A percentile compares a stretch with the other conserved stretches of the same genome.
These are phyloP conservation scores for Boletus huronensis DNA, from an alignment of 768 basidiomycete genomes.

Conservation along the genomic window DNA sequence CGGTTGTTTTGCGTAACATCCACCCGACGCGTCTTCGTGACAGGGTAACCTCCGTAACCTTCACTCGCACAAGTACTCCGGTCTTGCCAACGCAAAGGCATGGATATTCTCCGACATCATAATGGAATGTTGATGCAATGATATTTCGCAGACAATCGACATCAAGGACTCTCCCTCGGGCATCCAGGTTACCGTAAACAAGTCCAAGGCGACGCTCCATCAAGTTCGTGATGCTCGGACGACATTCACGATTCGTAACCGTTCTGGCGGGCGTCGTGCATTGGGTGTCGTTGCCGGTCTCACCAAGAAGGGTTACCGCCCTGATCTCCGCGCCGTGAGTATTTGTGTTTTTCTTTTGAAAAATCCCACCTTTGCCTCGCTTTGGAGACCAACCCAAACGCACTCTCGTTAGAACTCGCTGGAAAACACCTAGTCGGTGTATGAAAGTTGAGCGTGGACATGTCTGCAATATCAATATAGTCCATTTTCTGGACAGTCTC, in stretches of 20 bases:
- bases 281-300: slow-evolving; percentile 56
- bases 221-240: slow-evolving; percentile 48
- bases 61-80: slow-evolving; percentile 92
- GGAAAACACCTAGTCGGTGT: slow-evolving; percentile 53
- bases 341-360: neutral
- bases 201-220: slow-evolving; percentile 52
- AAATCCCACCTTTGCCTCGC: neutral
- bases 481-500: slow-evolving; percentile 22
- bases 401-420: slow-evolving; percentile 94
- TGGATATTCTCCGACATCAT: slow-evolving; percentile 1
- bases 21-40: slow-evolving; percentile 6
- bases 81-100: slow-evolving; percentile 82
- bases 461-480: slow-evolving; percentile 70
- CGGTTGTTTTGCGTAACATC: neutral
- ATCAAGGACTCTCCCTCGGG: slow-evolving; percentile 53
- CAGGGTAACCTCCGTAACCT: slow-evolving; percentile 85
- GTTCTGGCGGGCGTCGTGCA: slow-evolving; percentile 69
- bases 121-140: neutral
- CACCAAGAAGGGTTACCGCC: slow-evolving; percentile 70
- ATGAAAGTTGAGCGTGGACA: slow-evolving; percentile 94
- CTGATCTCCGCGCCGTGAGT: slow-evolving; percentile 76
- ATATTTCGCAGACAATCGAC: slow-evolving; percentile 54
- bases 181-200: slow-evolving; percentile 62
- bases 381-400: slow-evolving; percentile 32
- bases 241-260: slow-evolving; percentile 55